Evolutionary conservation across 768 basidiomycete species (phyloP), one percentile per base, ranked within the genome.

Genomic region (Podaxis sp.): DNA sequence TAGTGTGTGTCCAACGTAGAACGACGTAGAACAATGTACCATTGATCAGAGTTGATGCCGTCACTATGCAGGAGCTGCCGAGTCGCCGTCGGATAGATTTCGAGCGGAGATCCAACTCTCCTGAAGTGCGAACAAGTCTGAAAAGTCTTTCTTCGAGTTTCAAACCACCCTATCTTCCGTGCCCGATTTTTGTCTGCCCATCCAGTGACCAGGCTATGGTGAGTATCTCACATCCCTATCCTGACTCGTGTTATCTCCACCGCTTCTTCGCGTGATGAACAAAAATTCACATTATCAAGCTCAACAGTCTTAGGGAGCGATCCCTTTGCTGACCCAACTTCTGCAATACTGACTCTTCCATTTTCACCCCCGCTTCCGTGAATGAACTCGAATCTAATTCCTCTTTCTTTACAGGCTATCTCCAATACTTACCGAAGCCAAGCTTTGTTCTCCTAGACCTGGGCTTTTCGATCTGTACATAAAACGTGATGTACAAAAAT

Each of bases 201-300:
- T 8, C 28, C 33, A 30, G 5, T 12, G 12, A 3, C 40, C 40
- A 41, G 17, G 12, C 2, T 6, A 3, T 41, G 49, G 56, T 66
- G 40, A 65, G 52, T 37, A 12, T 40, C 36, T 26, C 24, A 36
- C 40, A 3, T 38, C 24, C 38, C 52, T 57, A 36, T 41, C 15
- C 15, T 57, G 28, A 30, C 44, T 46, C n/a, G 22, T 62, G 12
- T 13, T 37, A 4, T n/a, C 57, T 37, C 50, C 46, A 15, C 17
- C 62, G 52, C 22, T 28, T 50, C 40, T 61, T 58, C 53, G 20
- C 67, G 68, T 79, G 84, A 84, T 85, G 84, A 85, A 79, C 65
- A 78, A 69, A 73, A 76, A 72, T 70, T 80, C 83, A 84, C 80
- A 85, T 79, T 75, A 77, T 82, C 82, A 85, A 85, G 82, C 83